A percentile compares a stretch with the other conserved stretches of the same genome.
Conservation (phyloP, 139 green algal genomes). For the Raphidocelis subcapitata region DNA sequence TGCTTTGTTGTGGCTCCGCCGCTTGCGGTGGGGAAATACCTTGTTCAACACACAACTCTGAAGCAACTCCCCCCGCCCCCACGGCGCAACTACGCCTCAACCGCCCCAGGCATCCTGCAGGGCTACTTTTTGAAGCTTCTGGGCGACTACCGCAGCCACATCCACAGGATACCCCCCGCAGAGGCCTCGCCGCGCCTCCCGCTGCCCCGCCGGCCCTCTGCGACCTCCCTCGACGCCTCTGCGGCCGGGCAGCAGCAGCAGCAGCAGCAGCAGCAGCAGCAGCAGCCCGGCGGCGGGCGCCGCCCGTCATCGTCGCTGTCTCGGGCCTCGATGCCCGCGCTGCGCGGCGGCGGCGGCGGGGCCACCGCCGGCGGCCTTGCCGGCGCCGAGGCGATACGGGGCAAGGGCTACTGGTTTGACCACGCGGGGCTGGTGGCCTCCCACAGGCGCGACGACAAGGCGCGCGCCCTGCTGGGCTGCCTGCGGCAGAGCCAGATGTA, state of each 20-base stretch:
- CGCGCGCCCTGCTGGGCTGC: slow-evolving; percentile 46
- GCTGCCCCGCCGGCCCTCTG: neutral
- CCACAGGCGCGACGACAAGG: slow-evolving; percentile 39
- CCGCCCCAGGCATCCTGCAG: slow-evolving; percentile 61
- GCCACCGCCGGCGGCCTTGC: slow-evolving; percentile 1
- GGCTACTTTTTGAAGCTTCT: slow-evolving; percentile 68
- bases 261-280: neutral
- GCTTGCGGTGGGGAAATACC: no score
- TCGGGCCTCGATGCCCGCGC: neutral
- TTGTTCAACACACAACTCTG: no score
- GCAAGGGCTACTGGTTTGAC: slow-evolving; percentile 61
- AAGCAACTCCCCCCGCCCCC: neutral
- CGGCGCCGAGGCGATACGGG: slow-evolving; percentile 10
- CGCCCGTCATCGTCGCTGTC: neutral
- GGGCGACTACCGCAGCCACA: slow-evolving; percentile 51
- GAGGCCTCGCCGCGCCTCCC: neutral
- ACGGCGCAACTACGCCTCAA: no score
- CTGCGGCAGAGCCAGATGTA: slow-evolving; percentile 80
- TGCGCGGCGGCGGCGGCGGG: neutral
- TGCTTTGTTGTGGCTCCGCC: no score
- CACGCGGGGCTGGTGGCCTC: slow-evolving; percentile 49
- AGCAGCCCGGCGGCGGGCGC: neutral
- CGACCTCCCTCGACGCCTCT: neutral
- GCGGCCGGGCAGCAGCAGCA: neutral
- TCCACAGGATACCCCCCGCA: no score